phyloP scores from a whole-genome alignment of 305 asterid species.

The Ajuga reptans region DNA sequence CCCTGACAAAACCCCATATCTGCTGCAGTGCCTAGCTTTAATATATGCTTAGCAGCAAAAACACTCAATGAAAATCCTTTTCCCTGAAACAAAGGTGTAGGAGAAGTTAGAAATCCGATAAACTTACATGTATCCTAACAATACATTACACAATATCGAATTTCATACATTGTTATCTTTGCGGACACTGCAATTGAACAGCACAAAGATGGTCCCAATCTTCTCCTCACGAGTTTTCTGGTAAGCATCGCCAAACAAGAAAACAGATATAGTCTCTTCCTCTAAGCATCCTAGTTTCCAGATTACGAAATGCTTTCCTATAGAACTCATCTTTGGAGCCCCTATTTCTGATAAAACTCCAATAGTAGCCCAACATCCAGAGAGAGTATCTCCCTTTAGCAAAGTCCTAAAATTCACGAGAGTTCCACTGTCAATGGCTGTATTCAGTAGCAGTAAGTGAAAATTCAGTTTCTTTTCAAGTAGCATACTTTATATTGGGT shows the following conservation, averaged over 20 bases:
- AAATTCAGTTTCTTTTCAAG: background rate
- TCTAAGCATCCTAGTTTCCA: constrained; percentile 80
- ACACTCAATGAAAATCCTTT: constrained; percentile 68
- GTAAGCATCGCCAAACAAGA: constrained; percentile 89
- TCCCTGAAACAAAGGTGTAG: constrained; percentile 41
- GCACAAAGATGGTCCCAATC: constrained; percentile 57
- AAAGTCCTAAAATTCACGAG: constrained; percentile 38
- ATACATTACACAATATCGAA: constrained; percentile 8
- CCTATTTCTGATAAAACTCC: constrained; percentile 72
- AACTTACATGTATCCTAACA: background rate
- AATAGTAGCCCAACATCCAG: constrained; percentile 92
- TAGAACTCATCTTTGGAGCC: constrained; percentile 58
- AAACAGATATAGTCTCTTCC: constrained; percentile 53
- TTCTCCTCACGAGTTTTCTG: constrained; percentile 53
- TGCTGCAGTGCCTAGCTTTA: constrained; percentile 67
- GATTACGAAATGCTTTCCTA: constrained; percentile 69
- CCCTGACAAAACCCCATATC: constrained; percentile 80
- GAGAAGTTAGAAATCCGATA: constrained; percentile 11
- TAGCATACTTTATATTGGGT: constrained; percentile 65
- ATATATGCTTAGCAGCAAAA: constrained; percentile 55
- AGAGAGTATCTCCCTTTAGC: constrained; percentile 61
- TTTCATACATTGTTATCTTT: constrained; percentile 55
- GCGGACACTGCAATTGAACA: constrained; percentile 65
- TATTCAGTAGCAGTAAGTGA: background rate
- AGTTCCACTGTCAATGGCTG: constrained; percentile 12